A percentile compares a stretch with the other conserved stretches of the same genome.
These are phyloP conservation scores for Elsinoe australis DNA, from an alignment of 2,329 filamentous ascomycete genomes.

Conservation along the genomic window DNA sequence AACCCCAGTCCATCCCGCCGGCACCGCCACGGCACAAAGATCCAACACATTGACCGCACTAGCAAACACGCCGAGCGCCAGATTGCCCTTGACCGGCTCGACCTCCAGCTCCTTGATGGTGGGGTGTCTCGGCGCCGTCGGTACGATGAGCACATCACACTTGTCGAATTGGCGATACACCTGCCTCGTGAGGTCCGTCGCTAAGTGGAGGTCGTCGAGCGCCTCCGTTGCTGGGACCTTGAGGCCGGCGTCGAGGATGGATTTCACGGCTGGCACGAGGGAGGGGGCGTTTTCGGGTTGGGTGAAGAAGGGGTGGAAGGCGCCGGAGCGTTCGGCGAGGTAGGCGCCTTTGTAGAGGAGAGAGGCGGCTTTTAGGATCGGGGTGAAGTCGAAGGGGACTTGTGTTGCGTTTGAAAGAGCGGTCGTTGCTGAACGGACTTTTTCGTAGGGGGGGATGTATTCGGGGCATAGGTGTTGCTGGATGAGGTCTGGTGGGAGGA, in stretches of 20 bases:
- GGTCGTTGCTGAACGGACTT: neutral
- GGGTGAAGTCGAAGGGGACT: constrained; percentile 40
- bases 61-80: constrained; percentile 48
- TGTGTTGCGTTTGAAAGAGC: constrained; percentile 36
- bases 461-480: neutral
- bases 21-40: constrained; percentile 48
- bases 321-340: constrained; percentile 43
- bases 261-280: constrained; percentile 5
- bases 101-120: constrained; percentile 45
- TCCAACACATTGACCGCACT: constrained; percentile 57
- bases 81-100: constrained; percentile 50
- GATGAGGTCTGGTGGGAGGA: neutral
- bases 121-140: constrained; percentile 43
- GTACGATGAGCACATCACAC: constrained; percentile 47
- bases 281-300: neutral
- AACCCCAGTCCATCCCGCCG: constrained; percentile 38
- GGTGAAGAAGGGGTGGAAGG: constrained; percentile 3
- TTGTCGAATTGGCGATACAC: constrained; percentile 27
- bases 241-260: neutral
- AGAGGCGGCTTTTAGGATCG: constrained; percentile 46
- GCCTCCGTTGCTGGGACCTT: neutral
- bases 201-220: constrained; percentile 1
- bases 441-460: neutral
- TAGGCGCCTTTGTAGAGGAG: constrained; percentile 52
- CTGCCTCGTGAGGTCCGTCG: neutral